Evolutionary conservation across 1,139 yeast species (phyloP).

Genomic region (Spathaspora sp.): DNA sequence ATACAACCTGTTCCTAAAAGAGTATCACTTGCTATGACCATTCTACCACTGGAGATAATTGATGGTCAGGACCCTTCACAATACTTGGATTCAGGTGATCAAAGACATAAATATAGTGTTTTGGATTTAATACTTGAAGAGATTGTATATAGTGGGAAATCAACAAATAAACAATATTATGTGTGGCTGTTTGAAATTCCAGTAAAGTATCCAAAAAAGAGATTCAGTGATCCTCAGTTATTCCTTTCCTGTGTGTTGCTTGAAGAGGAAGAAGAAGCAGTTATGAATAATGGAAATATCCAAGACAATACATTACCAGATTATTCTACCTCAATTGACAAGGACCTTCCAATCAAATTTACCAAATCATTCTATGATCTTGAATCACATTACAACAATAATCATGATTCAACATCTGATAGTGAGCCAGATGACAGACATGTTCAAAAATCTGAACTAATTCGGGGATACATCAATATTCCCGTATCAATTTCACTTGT

Average conservation of each 20-base stretch:
- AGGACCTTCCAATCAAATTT: not conserved
- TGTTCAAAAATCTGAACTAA: not conserved
- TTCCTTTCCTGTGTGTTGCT: conserved; percentile 24
- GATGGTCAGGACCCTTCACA: conserved; percentile 10
- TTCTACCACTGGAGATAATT: conserved; percentile 27
- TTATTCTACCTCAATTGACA: not conserved
- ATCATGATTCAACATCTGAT: not conserved
- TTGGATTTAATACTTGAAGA: conserved; percentile 16
- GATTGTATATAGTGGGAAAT: conserved; percentile 7
- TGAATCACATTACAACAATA: not conserved
- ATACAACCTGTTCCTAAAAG: conserved; percentile 11
- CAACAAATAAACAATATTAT: conserved; percentile 10
- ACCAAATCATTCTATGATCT: not conserved
- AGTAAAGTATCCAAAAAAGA: conserved; percentile 37
- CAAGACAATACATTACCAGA: not conserved
- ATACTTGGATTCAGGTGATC: conserved; percentile 1
- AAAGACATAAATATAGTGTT: conserved; percentile 15
- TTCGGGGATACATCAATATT: conserved; percentile 11
- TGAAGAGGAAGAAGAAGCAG: conserved; percentile 8
- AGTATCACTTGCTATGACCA: conserved; percentile 26
- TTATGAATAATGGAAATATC: conserved; percentile 4
- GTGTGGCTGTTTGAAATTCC: conserved; percentile 39
- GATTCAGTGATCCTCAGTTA: conserved; percentile 31
- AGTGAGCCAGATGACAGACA: not conserved
- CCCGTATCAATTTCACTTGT: conserved; percentile 33